These are phyloP conservation scores for Trypanosoma brucei DNA, from an alignment of 208 protist species.

Conservation along the genomic window DNA sequence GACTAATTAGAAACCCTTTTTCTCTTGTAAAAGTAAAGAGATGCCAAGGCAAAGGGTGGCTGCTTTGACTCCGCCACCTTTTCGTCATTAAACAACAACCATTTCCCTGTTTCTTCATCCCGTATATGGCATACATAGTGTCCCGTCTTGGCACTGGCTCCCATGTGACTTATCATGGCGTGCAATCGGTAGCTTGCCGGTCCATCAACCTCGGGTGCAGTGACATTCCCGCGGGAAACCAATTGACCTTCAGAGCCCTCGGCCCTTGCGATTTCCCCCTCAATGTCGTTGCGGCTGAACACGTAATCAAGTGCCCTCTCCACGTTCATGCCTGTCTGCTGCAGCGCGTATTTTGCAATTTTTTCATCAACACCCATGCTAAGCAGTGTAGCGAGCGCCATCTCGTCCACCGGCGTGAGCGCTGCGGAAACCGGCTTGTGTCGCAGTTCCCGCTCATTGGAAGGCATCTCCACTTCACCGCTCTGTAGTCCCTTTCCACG, in stretches of 20 bases:
- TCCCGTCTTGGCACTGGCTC: constrained; percentile 75
- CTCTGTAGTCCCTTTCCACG: constrained; percentile 49
- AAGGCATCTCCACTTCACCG: constrained; percentile 64
- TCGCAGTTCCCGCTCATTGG: constrained; percentile 4
- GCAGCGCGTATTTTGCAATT: constrained; percentile 73
- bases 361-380: constrained; percentile 86
- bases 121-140: constrained; percentile 92
- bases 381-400: constrained; percentile 67
- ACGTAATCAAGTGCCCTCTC: constrained; percentile 96
- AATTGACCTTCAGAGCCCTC: constrained; percentile 1
- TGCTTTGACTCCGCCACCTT: constrained; percentile 87
- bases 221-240: background rate
- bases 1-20: constrained; percentile 3
- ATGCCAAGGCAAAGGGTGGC: constrained; percentile 89
- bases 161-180: constrained; percentile 91
- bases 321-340: constrained; percentile 85
- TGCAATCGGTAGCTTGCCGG: constrained; percentile 61
- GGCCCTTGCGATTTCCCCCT: constrained; percentile 27
- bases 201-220: constrained; percentile 34
- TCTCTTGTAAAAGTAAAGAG: constrained; percentile 91
- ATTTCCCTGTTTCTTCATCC: constrained; percentile 61
- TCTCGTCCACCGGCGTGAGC: constrained; percentile 50
- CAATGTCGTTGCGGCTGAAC: constrained; percentile 91
- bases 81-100: constrained; percentile 95
- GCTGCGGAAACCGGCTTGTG: constrained; percentile 6